Base-by-base conservation (phyloP, 208 protist species). In the Herpetomonas muscarum region DNA sequence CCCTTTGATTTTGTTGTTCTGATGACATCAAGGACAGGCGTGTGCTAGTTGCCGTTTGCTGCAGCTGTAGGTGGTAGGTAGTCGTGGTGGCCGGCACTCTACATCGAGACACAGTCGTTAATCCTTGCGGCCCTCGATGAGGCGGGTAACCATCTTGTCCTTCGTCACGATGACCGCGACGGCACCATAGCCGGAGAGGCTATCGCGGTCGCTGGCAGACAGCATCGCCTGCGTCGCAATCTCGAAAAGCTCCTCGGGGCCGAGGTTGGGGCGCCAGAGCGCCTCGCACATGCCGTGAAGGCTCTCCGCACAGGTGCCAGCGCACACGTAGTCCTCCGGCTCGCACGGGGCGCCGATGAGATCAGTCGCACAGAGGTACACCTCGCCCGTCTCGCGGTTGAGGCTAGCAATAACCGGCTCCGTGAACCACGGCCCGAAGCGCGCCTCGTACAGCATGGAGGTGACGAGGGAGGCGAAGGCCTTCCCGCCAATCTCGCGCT, bases 221-320 rank as follows among this genome's bases (percentile, higher is more conserved):
- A 99, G 74, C 76, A 99, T 90, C 34, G 94, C 89, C 84, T 97
- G 93, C 6, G 90, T 85, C 13, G 92, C 87, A 22, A 96, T 74
- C 74, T 99, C 97, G 67, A 99, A 99, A 9, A 99, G 80, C 53
- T 99, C 97, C 51, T 99, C 97, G 2, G 96, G 72, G 7, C 74
- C 81, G 51, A 99, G 62, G 64, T 96, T 83, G 19, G 94, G 92
- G 42, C 87, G 79, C 77, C 90, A 99, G 36, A 99, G 79, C 6
- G 87, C 84, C 81, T 99, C 98, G 75, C 96, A 99, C 84, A 98
- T 97, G 60, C 98, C 98, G 65, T 97, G 97, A n/a, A 99, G 79
- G 37, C 88, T 89, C 65, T 99, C 97, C 1, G 84, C 79, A 36
- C 84, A 92, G 6, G 98, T 99, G 28, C 98, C 98, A 10, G 85